Conservation (phyloP, 2,329 filamentous ascomycete genomes). For the Leptographium galeiforme region DNA sequence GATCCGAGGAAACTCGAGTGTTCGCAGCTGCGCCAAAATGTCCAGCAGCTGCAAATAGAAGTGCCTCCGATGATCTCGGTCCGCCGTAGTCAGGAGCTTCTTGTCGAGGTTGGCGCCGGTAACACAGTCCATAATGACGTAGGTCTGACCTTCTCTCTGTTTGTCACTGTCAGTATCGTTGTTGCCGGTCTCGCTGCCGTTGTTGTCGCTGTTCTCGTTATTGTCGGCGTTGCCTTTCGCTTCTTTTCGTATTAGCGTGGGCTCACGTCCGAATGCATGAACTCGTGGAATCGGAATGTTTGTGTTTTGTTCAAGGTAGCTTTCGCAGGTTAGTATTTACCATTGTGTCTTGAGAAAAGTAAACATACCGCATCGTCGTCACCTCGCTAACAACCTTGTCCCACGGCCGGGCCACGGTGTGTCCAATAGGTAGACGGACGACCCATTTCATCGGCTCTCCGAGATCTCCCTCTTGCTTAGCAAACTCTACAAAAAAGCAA, state of each 20-base stretch:
- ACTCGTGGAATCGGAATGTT: conserved; percentile 14
- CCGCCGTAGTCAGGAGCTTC: conserved; percentile 2
- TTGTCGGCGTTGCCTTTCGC: not conserved
- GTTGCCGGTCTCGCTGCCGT: not conserved
- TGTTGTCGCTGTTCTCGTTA: not conserved
- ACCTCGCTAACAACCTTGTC: not conserved
- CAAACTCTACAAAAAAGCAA: conserved; percentile 3
- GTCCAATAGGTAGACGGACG: not conserved
- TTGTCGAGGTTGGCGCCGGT: conserved; percentile 11
- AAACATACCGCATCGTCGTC: not conserved
- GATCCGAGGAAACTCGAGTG: conserved; percentile 12
- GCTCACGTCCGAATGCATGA: conserved; percentile 12
- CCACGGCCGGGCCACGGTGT: not conserved
- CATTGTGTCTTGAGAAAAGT: not conserved
- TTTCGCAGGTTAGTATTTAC: not conserved
- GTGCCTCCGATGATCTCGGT: conserved; percentile 1
- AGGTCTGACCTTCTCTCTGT: conserved; percentile 8
- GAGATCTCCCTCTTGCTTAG: not conserved
- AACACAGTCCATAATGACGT: conserved; percentile 13
- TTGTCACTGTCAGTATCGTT: not conserved
- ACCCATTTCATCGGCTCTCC: not conserved
- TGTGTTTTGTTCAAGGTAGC: conserved; percentile 12
- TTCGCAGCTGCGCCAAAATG: conserved; percentile 13
- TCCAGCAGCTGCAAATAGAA: conserved; percentile 14
- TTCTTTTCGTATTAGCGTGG: not conserved